A percentile compares a stretch with the other conserved stretches of the same genome.
Evolutionary conservation across 1,139 yeast species (phyloP).

Genomic region (Torulaspora pretoriensis): DNA sequence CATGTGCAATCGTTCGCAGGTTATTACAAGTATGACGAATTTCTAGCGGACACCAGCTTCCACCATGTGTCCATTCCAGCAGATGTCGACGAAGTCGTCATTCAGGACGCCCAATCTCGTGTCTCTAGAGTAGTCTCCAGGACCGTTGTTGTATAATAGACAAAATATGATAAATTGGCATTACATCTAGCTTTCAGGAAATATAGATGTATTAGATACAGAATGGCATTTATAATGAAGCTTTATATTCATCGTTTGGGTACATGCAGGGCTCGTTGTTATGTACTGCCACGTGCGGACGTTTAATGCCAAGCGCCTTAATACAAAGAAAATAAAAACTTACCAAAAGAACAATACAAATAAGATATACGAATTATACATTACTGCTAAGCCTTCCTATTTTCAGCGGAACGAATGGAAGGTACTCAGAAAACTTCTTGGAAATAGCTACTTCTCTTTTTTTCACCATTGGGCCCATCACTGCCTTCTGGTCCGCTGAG

Average conservation of each 20-base stretch:
- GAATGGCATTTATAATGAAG: not conserved
- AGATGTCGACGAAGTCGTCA: conserved; percentile 9
- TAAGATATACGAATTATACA: not conserved
- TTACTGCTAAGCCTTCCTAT: not conserved
- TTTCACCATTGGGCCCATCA: conserved; percentile 7
- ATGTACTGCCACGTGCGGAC: conserved; percentile 8
- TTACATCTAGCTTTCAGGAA: not conserved
- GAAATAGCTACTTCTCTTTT: conserved; percentile 27
- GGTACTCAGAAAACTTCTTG: conserved; percentile 30
- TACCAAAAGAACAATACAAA: conserved; percentile 1
- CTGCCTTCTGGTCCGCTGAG: conserved; percentile 10
- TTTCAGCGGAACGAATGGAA: not conserved
- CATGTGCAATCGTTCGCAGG: conserved; percentile 30
- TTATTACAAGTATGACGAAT: conserved; percentile 30
- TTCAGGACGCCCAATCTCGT: conserved; percentile 9
- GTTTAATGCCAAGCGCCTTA: no score
- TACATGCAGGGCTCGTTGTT: not conserved
- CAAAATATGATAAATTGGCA: not conserved
- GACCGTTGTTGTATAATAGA: not conserved
- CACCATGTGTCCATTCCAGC: conserved; percentile 9
- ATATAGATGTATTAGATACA: not conserved
- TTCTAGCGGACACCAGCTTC: conserved; percentile 13
- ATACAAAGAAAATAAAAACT: not conserved
- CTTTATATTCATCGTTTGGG: not conserved
- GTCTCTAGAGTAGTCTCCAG: not conserved